Evolutionary conservation across 108 stramenopile species (phyloP), one percentile per base, ranked within the genome.

Genomic region (Nitzschia sp.): DNA sequence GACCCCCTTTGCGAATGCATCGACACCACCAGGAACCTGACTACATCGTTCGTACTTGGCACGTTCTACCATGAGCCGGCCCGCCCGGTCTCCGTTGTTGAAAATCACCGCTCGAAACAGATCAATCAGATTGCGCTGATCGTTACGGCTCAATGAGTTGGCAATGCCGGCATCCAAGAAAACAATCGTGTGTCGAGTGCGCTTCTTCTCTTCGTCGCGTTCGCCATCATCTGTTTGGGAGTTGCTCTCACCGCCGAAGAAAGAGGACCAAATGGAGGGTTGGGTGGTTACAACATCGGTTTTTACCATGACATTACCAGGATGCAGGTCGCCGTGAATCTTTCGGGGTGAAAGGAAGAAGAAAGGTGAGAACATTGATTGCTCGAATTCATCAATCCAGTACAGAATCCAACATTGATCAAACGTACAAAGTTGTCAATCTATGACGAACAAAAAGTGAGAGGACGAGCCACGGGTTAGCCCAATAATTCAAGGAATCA

Each of bases 111-210:
- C 87, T 11, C 83, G 81, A 63, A 96, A 93, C 9, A 96, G 55
- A 76, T 96, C 95, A 17, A 46, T 60, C 35, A 96, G 76, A 72
- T 96, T 96, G 41, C 76, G 75, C 60, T 77, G 78, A 53, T 93
- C 95, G 27, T 79, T 76, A 0, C 72, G 75, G 50, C 75, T 67
- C 16, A 96, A 68, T 3, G 85, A 81, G 19, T 76, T 87, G 21
- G 86, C 88, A 66, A 96, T 93, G 15, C 95, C 95, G 32, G 89
- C 92, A 82, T 96, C 95, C 41, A 96, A 27, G 69, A 96, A 89
- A 2, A 92, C 81, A 62, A 96, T 87, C 15, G 71, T 80, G 57
- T 83, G 76, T 26, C 77, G 67, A 1, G 66, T 50, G 2, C 9
- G n/a, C 52, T 63, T 66, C 1, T 27, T 72, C 6, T 25, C 31